Percentiles rank a stretch among this genome's conserved stretches.
phyloP scores from a whole-genome alignment of 176 grass and related monocot species.

The Chloris gayana region DNA sequence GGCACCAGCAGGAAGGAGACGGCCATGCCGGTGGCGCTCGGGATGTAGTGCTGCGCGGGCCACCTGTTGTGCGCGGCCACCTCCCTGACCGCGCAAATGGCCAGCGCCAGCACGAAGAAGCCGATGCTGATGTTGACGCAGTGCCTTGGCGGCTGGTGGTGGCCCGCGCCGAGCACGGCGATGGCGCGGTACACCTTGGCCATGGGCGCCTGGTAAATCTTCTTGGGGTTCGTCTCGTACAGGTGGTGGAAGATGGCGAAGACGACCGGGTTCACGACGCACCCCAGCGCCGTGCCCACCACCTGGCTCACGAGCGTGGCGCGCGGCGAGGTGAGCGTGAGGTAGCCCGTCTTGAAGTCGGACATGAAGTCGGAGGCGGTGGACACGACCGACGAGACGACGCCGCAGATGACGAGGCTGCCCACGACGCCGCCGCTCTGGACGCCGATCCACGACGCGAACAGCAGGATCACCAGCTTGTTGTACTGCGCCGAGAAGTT shows the following conservation, averaged over 20 bases:
- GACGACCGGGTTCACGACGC: conserved; percentile 62
- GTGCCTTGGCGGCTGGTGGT: conserved; percentile 55
- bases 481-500: conserved; percentile 72
- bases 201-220: conserved; percentile 53
- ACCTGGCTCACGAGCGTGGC: conserved; percentile 79
- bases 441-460: conserved; percentile 64
- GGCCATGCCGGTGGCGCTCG: conserved; percentile 64
- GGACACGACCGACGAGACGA: conserved; percentile 69
- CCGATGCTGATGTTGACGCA: conserved; percentile 54
- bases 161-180: conserved; percentile 59
- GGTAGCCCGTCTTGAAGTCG: conserved; percentile 80
- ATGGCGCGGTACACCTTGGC: conserved; percentile 71
- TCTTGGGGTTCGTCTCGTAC: conserved; percentile 42
- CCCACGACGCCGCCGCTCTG: conserved; percentile 51
- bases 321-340: conserved; percentile 70
- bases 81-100: conserved; percentile 50
- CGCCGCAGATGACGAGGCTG: conserved; percentile 65
- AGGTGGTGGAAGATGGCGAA: conserved; percentile 71
- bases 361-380: conserved; percentile 73
- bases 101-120: conserved; percentile 50
- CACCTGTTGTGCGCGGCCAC: conserved; percentile 40
- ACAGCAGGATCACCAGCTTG: conserved; percentile 72
- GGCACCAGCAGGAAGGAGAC: conserved; percentile 68
- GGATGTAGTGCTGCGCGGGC: conserved; percentile 45
- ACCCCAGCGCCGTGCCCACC: conserved; percentile 57